These are phyloP conservation scores for Kwoniella shandongensis DNA, from an alignment of 768 basidiomycete species.

Conservation along the genomic window DNA sequence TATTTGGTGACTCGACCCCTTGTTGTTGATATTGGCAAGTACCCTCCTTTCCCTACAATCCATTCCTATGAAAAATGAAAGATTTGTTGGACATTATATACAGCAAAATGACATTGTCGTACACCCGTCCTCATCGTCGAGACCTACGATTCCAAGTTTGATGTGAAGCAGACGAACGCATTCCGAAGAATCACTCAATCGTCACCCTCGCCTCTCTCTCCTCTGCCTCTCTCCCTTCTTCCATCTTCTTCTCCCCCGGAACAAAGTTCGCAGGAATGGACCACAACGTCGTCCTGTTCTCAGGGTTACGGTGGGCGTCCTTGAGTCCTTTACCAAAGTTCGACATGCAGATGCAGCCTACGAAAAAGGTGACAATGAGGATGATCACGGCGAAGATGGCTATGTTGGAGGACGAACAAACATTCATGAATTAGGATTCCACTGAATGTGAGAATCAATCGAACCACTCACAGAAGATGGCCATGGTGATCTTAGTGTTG, in stretches of 20 bases:
- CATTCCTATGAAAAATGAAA: too few species aligned
- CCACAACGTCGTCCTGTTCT: constrained; percentile 17
- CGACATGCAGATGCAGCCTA: constrained; percentile 34
- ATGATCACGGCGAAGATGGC: constrained; percentile 42
- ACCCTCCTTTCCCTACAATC: too few species aligned
- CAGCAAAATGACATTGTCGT: too few species aligned
- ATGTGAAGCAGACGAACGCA: too few species aligned
- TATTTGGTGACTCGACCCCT: too few species aligned
- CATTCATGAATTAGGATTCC: too few species aligned
- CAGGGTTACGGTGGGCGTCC: constrained; percentile 32
- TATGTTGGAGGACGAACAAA: constrained; percentile 7
- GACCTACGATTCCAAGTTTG: too few species aligned
- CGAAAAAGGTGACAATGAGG: constrained; percentile 35
- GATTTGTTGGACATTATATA: too few species aligned
- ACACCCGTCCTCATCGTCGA: too few species aligned
- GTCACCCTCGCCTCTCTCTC: not conserved
- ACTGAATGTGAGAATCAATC: too few species aligned
- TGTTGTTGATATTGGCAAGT: too few species aligned
- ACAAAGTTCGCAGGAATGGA: constrained; percentile 15
- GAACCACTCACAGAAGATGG: constrained; percentile 40
- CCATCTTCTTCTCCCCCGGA: constrained; percentile 9
- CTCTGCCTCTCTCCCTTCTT: not conserved
- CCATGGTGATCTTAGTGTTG: constrained; percentile 42
- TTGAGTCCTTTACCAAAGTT: constrained; percentile 41
- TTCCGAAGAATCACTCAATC: too few species aligned